A percentile compares a stretch with the other conserved stretches of the same genome.
phyloP scores from a whole-genome alignment of 208 protist genomes.

The Trypanosoma platydactyli region DNA sequence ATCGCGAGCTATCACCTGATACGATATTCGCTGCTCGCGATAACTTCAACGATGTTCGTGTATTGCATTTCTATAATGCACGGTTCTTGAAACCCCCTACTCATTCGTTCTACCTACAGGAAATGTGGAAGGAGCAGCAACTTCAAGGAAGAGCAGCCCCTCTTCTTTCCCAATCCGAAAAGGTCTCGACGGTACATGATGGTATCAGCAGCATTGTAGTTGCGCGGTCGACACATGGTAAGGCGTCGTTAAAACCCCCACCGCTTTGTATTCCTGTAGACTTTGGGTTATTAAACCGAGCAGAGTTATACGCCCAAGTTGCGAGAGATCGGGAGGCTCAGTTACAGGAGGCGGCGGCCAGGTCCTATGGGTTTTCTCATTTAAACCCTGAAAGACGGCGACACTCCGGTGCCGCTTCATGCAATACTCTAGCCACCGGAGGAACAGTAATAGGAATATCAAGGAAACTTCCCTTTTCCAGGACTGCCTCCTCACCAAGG shows the following conservation, averaged over 20 bases:
- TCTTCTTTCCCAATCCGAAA: not conserved
- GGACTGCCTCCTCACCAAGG: not conserved
- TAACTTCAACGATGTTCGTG: constrained; percentile 19
- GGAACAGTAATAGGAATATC: not conserved
- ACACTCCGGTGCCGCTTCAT: not conserved
- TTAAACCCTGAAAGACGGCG: constrained; percentile 1
- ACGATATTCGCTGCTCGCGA: constrained; percentile 12
- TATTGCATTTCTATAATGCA: constrained; percentile 15
- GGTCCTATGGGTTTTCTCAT: constrained; percentile 20
- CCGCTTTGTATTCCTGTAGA: constrained; percentile 22
- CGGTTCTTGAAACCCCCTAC: constrained; percentile 20
- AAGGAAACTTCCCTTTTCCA: not conserved
- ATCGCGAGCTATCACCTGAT: constrained; percentile 24
- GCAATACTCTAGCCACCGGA: not conserved
- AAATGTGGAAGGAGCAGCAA: constrained; percentile 7
- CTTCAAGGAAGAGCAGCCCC: not conserved
- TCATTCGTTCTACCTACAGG: constrained; percentile 15
- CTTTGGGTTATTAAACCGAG: constrained; percentile 15
- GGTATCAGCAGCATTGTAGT: not conserved
- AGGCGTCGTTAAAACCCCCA: constrained; percentile 5
- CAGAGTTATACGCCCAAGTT: constrained; percentile 24
- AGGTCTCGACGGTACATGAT: not conserved
- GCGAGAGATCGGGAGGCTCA: constrained; percentile 26
- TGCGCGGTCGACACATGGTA: not conserved
- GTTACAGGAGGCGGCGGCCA: constrained; percentile 15